Base-by-base conservation (phyloP, 2,329 filamentous ascomycete species). In the Colletotrichum chrysophilum region DNA sequence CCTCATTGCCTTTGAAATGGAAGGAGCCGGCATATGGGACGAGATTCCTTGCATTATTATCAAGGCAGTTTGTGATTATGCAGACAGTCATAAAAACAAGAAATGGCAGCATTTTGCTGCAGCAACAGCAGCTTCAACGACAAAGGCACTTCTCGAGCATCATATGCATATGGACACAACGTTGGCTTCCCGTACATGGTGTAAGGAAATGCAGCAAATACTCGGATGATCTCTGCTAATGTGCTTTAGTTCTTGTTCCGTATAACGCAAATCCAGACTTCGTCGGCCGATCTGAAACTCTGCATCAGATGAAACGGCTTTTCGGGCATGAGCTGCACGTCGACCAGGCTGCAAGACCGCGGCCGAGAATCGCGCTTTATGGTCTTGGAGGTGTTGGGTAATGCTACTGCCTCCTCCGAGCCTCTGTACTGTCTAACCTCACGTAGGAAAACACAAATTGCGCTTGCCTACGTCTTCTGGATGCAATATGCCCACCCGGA, bases 361-460 rank as follows among this genome's bases (percentile, higher is more conserved):
- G n/a, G 9, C 43, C 34, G 72, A 60, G 77, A 64, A 65, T 67
- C 12, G 70, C 77, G 7, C 73, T 81, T 34, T 78, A 76, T 65
- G 80, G 80, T 12, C 76, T 81, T 12, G 80, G 80, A 12, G 80
- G 80, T 28, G 76, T 80, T 30, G 79, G 80, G 78, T 80, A 30
- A 77, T 36, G 48, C 30, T 28, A 24, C 16, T n/a, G 2, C 34
- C 21, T 26, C 26, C 9, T 43, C 18, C 21, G 34, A 34, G 36
- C 64, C 14, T 32, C 13, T 21, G 32, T 43, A 9, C 16, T 18
- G 32, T 16, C 71, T 78, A 43, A 80, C 43, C 26, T 21, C 13
- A n/a, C 4, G 24, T 62, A 83, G 81, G 24, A 84, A 83, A 79
- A 82, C 81, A 10, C 81, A 83, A 70, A 80, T 83, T 26, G 81